These are phyloP conservation scores for Irpex rosettiformis DNA, from an alignment of 1,284 basidiomycete species.

Conservation along the genomic window DNA sequence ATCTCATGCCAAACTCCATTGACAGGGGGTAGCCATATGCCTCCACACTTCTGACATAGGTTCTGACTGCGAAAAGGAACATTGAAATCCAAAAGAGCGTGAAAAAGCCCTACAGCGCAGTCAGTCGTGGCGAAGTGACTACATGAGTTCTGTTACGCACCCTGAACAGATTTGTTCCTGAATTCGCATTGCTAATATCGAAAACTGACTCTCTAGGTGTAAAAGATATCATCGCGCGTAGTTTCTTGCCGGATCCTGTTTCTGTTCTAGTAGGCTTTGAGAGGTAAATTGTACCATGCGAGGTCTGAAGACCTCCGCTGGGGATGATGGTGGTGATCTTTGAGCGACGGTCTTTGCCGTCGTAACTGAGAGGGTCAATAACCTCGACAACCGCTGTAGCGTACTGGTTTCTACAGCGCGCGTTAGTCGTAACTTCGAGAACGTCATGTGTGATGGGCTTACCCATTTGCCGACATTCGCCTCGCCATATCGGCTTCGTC, in stretches of 20 bases:
- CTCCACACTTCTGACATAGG: conserved; percentile 76
- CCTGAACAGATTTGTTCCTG: conserved; percentile 82
- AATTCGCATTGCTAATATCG: conserved; percentile 74
- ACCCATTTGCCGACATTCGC: conserved; percentile 9
- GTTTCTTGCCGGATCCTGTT: conserved; percentile 60
- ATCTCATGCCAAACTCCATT: conserved; percentile 65
- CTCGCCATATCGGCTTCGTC: conserved; percentile 7
- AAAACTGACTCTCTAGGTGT: conserved; percentile 81
- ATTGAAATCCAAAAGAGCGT: conserved; percentile 89
- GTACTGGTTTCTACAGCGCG: conserved; percentile 7
- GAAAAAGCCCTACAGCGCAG: conserved; percentile 73
- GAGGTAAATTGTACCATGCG: conserved; percentile 67
- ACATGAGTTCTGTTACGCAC: conserved; percentile 38
- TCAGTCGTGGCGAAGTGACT: neutral
- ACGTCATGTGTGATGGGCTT: neutral
- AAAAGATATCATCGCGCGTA: conserved; percentile 78
- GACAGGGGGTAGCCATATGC: conserved; percentile 77
- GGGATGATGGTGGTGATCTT: conserved; percentile 11
- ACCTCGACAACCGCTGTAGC: conserved; percentile 13
- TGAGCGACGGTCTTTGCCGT: neutral
- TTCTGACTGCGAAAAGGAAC: conserved; percentile 76
- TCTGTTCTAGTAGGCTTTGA: conserved; percentile 71
- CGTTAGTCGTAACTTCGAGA: conserved; percentile 8
- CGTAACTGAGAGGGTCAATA: conserved; percentile 1
- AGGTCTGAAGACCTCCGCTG: conserved; percentile 50